Base-by-base conservation (phyloP, 179 eudicot species). In the Monotropa hypopitys region DNA sequence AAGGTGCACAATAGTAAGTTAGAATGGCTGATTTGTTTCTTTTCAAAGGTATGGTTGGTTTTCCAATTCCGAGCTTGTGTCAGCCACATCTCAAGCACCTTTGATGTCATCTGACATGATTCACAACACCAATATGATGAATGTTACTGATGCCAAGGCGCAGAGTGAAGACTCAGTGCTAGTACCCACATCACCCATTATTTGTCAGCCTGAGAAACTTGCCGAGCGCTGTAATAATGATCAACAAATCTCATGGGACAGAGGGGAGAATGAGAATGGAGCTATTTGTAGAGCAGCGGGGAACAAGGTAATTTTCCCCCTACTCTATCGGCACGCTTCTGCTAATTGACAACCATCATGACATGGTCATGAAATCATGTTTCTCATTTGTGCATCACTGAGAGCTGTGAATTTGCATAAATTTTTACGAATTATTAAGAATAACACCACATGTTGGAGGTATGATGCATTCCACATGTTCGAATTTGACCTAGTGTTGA, bases 11-110 rank as follows among this genome's bases (percentile, higher is more conserved):
- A 15, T 15, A 50, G 61, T 79, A 50, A 63, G 49, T 49, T 66
- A 72, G 49, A 63, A 4, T 70, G 10, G 33, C 66, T 76, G 45
- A 50, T 61, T 69, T 69, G 0, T 84, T 70, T 67, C 47, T 80
- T 73, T 33, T 65, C 80, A 51, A 83, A 94, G 99, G 86, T 95
- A 95, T 85, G 98, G 99, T 77, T 95, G 99, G 99, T 82, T 90
- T 76, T 79, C 81, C 26, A 74, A 78, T 75, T 21, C 78, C 33
- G 92, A 89, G 79, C 83, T 84, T 77, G 85, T 77, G 66, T 66
- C 88, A 70, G 61, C 87, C 28, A 62, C 81, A 78, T 63, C 87
- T 70, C 77, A 83, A 79, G 77, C 81, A 45, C 82, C 81, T 73
- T 73, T 74, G 51, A 73, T 78, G 33, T 78, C 84, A 40, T 54